Conservation (phyloP, 176 grass and related monocot species). For the Zea mays region Zm-B73-REFERENCE-NAM-5.0 NC_050097.1:62558501-62559000, state of each 20-base stretch:
- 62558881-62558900: background rate
- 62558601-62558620: background rate
- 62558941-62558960: background rate
- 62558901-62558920: background rate
- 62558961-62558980: background rate
- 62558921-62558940: background rate
- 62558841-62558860: background rate
- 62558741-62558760: slow-evolving; percentile 36
- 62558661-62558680: slow-evolving; percentile 45
- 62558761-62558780: slow-evolving; percentile 38
- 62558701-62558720: background rate
- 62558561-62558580: background rate
- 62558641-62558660: slow-evolving; percentile 3
- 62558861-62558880: background rate
- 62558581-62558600: background rate
- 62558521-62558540: too few relatives aligned
- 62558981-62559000: slow-evolving; percentile 75
- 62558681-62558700: slow-evolving; percentile 39
- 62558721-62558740: slow-evolving; percentile 49
- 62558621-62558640: background rate
- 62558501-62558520: too few relatives aligned
- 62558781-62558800: background rate
- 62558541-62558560: too few relatives aligned
- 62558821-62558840: background rate
- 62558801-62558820: background rate